Percentiles rank a stretch among this genome's conserved stretches.
Conservation (phyloP, 2,329 filamentous ascomycete genomes). For the Microascus cirrosus region DNA sequence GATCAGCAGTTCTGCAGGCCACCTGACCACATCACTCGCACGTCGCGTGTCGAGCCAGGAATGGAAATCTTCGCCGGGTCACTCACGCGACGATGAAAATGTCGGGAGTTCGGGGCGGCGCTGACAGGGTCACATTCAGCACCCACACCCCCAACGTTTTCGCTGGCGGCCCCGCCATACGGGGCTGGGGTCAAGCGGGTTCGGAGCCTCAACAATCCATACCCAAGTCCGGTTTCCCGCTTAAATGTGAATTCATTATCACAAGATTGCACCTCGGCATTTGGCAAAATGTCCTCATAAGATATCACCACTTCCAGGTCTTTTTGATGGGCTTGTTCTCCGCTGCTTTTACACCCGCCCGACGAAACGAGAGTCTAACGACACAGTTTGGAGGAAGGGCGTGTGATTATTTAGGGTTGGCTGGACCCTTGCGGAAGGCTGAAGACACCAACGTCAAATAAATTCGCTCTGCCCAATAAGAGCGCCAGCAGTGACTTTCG, state of each 20-base stretch:
- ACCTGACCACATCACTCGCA: too few species aligned
- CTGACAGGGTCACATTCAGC: neutral
- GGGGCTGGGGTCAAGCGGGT: neutral
- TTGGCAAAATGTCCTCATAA: neutral
- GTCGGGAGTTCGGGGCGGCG: neutral
- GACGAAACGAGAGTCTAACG: too few species aligned
- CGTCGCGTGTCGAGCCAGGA: too few species aligned
- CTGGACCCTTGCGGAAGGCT: too few species aligned
- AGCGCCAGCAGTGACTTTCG: neutral
- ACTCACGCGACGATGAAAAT: too few species aligned
- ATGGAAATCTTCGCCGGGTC: too few species aligned
- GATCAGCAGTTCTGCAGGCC: too few species aligned
- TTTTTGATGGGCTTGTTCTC: neutral
- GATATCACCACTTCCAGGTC: neutral
- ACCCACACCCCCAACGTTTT: neutral
- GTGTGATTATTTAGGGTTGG: too few species aligned
- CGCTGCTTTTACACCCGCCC: neutral
- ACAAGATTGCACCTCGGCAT: conserved; percentile 1
- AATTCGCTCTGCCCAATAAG: neutral
- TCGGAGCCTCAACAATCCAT: neutral
- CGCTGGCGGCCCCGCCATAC: neutral
- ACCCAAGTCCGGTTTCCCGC: neutral
- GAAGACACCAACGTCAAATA: too few species aligned
- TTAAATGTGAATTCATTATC: neutral
- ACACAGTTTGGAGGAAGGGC: too few species aligned